Base-by-base conservation (phyloP, 2,329 filamentous ascomycete species). In the Scleromitrula shiraiana region DNA sequence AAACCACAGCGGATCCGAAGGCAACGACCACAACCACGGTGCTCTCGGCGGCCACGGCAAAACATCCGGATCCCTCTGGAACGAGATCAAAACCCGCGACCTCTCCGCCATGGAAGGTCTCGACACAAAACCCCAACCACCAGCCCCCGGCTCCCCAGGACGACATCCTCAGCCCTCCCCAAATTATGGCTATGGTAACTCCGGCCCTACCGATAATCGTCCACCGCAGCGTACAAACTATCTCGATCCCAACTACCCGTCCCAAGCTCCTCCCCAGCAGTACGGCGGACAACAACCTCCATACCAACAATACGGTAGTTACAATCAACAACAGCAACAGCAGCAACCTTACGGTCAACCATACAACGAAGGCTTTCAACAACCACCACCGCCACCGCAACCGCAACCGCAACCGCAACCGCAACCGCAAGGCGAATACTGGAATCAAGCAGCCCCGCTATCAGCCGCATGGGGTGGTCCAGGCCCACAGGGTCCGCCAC, bases 1-100 rank as follows among this genome's bases (percentile, higher is more conserved):
- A 64, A 98, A 97, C 64, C 88, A 95, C 64, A 69, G 65, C 10
- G 65, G 77, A 17, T 65, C 67, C 30, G 56, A 64, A 9, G 56
- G 62, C 7, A 56, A 59, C 17, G 57, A 53, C 6, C 62, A 59
- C 36, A 53, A 53, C 14, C 65, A 67, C 32, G 59, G 64, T 19
- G 51, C 60, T 19, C 55, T 64, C 3, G 63, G 62, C 7, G 70
- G 72, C n/a, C 70, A 74, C 56, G 77, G 78, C 20, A 78, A 77
- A 57, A 76, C 78, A 2, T 67, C 73, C 0, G 78, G 75, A 4
- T 77, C 75, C 0, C 68, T 83, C 4, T 83, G 80, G 77, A 71
- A 71, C 8, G 76, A 83, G 58, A 76, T 83, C 46, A 73, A 75
- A 55, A 75, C 72, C 3, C 71, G 78, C 50, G 78, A 83, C 53